Evolutionary conservation across 768 basidiomycete species (phyloP).

Genomic region (Pulveroboletus sp.): DNA sequence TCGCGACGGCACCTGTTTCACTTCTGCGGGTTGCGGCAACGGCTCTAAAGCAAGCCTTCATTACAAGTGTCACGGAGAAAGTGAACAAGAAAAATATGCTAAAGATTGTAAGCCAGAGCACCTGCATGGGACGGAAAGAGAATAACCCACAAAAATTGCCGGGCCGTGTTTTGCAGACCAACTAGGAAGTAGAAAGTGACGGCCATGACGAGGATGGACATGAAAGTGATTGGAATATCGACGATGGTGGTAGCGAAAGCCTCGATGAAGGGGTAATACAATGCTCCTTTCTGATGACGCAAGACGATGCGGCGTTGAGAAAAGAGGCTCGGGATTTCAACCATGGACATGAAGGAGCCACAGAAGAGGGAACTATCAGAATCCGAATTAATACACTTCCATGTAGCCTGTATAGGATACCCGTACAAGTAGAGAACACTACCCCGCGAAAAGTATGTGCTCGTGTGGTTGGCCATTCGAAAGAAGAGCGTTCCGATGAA

Average conservation of each 20-base stretch:
- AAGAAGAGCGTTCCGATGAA: slow-evolving; percentile 40
- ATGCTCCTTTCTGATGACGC: slow-evolving; percentile 41
- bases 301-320: slow-evolving; percentile 41
- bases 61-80: slow-evolving; percentile 51
- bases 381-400: not conserved
- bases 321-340: slow-evolving; percentile 48
- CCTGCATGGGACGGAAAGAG: not conserved
- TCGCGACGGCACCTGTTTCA: slow-evolving; percentile 46
- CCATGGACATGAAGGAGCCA: slow-evolving; percentile 47
- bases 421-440: slow-evolving; percentile 73
- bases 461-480: slow-evolving; percentile 33
- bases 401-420: not conserved
- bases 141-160: slow-evolving; percentile 19
- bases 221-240: slow-evolving; percentile 40
- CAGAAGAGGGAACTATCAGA: slow-evolving; percentile 46
- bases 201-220: slow-evolving; percentile 11
- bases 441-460: slow-evolving; percentile 50
- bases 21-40: slow-evolving; percentile 52
- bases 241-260: slow-evolving; percentile 41
- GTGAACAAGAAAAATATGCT: slow-evolving; percentile 57
- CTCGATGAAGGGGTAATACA: slow-evolving; percentile 50
- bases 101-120: slow-evolving; percentile 35
- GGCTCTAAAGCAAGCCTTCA: slow-evolving; percentile 73
- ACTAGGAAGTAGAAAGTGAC: slow-evolving; percentile 18
- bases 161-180: slow-evolving; percentile 15